These are phyloP conservation scores for Metarhizium anisopliae DNA, from an alignment of 2,329 filamentous ascomycete species.

Conservation along the genomic window DNA sequence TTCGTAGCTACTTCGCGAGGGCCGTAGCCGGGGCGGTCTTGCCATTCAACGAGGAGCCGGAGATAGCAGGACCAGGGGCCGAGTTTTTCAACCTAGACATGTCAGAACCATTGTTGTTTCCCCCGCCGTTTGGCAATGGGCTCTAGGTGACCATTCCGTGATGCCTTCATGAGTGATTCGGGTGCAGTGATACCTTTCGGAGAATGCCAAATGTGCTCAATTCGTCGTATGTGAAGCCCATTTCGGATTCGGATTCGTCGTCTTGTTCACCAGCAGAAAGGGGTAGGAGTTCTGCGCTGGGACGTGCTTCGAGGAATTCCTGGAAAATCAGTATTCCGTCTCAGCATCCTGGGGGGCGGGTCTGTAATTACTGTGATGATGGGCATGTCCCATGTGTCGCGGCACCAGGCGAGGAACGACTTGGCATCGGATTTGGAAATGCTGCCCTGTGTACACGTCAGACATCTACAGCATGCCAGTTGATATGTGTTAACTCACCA, in stretches of 20 bases:
- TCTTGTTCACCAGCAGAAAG: conserved; percentile 29
- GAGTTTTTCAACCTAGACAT: conserved; percentile 30
- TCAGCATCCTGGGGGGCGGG: too few species aligned
- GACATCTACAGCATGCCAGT: too few species aligned
- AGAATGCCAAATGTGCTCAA: conserved; percentile 26
- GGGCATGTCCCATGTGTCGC: conserved; percentile 47
- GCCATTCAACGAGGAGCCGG: conserved; percentile 29
- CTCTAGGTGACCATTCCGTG: too few species aligned
- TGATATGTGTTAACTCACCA: conserved; percentile 19
- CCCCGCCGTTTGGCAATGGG: too few species aligned
- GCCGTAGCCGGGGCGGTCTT: conserved; percentile 17
- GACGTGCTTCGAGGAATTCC: conserved; percentile 53
- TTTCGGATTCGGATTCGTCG: conserved; percentile 23
- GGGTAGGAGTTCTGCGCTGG: conserved; percentile 42
- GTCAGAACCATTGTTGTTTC: conserved; percentile 4
- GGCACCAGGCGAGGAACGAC: conserved; percentile 52
- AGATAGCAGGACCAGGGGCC: conserved; percentile 32
- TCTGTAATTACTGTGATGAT: conserved; percentile 35
- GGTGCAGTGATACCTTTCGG: not conserved
- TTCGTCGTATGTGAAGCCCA: conserved; percentile 35
- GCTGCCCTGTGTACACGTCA: conserved; percentile 17
- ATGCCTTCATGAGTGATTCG: too few species aligned
- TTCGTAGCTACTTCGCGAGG: conserved; percentile 32
- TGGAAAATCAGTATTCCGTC: not conserved
- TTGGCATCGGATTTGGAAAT: conserved; percentile 56